These are phyloP conservation scores for Cerrena zonata DNA, from an alignment of 1,284 basidiomycete species.

Conservation along the genomic window DNA sequence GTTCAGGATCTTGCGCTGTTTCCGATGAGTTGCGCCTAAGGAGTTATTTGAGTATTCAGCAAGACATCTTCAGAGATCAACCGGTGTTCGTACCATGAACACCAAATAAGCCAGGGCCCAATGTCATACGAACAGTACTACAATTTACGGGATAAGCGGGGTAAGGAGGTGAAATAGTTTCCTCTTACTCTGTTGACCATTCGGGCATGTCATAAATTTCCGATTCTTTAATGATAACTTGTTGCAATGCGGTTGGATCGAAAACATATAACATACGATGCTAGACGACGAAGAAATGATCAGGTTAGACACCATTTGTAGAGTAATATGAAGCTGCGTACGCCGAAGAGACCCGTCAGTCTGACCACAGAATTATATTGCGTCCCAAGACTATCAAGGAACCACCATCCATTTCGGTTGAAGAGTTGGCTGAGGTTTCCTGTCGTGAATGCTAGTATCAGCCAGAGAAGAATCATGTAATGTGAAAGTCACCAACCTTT, in stretches of 20 bases:
- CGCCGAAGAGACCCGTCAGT: background rate
- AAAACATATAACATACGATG: constrained; percentile 3
- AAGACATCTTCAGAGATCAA: too few relatives aligned
- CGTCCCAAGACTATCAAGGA: background rate
- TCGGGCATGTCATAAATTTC: background rate
- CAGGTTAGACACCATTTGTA: background rate
- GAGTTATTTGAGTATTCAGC: background rate
- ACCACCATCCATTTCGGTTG: background rate
- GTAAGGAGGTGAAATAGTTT: too few relatives aligned
- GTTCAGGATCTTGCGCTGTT: constrained; percentile 24
- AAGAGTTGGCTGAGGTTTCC: background rate
- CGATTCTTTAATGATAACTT: constrained; percentile 1
- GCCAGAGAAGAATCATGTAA: too few relatives aligned
- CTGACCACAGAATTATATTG: background rate
- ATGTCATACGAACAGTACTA: background rate
- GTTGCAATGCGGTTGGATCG: constrained; percentile 3
- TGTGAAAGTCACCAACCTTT: too few relatives aligned
- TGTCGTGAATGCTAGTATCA: too few relatives aligned
- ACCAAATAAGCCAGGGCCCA: too few relatives aligned
- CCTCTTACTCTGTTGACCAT: too few relatives aligned
- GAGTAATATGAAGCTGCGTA: background rate
- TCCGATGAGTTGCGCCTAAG: constrained; percentile 18
- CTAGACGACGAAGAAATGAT: background rate
- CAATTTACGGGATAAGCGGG: too few relatives aligned
- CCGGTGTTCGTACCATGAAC: too few relatives aligned